phyloP scores from a whole-genome alignment of 2,329 filamentous ascomycete genomes.

The Cladosporium sp. region DNA sequence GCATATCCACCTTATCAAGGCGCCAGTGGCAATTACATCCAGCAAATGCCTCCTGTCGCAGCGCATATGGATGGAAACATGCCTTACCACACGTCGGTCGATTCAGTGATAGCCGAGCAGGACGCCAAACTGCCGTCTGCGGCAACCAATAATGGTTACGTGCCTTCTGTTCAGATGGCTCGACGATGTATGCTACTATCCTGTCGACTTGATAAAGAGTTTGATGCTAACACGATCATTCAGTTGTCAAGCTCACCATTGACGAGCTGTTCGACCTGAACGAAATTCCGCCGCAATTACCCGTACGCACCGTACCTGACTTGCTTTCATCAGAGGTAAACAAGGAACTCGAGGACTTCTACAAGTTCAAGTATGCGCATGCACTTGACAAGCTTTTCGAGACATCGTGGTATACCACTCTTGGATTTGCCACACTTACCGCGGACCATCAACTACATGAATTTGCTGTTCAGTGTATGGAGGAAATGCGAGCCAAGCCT shows the following conservation, averaged over 20 bases:
- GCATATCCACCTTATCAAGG: slow-evolving; percentile 21
- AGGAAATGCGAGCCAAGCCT: slow-evolving; percentile 39
- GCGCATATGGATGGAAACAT: slow-evolving; percentile 26
- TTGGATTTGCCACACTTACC: slow-evolving; percentile 56
- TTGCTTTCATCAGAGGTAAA: slow-evolving; percentile 49
- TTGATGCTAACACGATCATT: slow-evolving; percentile 22
- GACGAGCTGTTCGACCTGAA: slow-evolving; percentile 71
- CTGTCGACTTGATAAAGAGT: background rate
- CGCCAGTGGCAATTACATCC: slow-evolving; percentile 24
- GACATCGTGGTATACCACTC: slow-evolving; percentile 74
- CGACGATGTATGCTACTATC: slow-evolving; percentile 33
- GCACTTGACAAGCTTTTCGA: slow-evolving; percentile 78
- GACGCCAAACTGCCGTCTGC: slow-evolving; percentile 22
- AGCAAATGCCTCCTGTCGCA: background rate
- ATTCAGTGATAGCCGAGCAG: slow-evolving; percentile 58
- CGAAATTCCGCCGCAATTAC: slow-evolving; percentile 54
- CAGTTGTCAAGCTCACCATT: slow-evolving; percentile 59
- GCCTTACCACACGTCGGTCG: slow-evolving; percentile 64
- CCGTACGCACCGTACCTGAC: slow-evolving; percentile 46
- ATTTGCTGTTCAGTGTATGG: slow-evolving; percentile 67
- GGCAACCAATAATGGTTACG: slow-evolving; percentile 25
- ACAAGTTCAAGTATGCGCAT: slow-evolving; percentile 73
- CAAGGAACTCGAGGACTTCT: slow-evolving; percentile 72
- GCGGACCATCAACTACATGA: slow-evolving; percentile 62
- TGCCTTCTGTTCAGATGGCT: slow-evolving; percentile 30